Base-by-base conservation (phyloP, 176 grass and related monocot species). In the Areca catechu region DNA sequence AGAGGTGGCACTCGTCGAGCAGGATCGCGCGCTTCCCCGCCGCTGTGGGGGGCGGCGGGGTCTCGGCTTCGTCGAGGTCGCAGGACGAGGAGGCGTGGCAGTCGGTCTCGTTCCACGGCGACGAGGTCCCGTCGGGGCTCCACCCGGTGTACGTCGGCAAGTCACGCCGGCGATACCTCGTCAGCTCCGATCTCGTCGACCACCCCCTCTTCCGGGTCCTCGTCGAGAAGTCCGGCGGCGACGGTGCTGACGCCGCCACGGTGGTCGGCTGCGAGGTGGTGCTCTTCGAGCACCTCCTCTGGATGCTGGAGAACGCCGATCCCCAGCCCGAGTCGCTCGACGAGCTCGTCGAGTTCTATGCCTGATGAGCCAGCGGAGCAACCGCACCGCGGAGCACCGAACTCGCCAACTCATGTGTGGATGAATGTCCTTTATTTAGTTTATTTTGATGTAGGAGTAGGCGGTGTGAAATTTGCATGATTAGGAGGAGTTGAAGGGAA, bases 271-370 rank as follows among this genome's bases (percentile, higher is more conserved):
- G 90, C 74, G 90, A 95, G 85, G 85, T 95, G 62, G 90, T 95
- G 54, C 79, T 95, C 63, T 95, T 95, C 74, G 90, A 95, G 65
- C 90, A 95, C 85, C 85, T 95, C 53, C 78, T 89, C 52, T 95
- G 85, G 90, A 95, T 95, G 90, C 82, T 95, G 54, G 85, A 89
- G 76, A 95, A 89, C 77, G 90, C 82, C 51, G 90, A 89, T 61
- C 85, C 82, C 22, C 79, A 80, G 68, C 90, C 90, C 29, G 90
- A 95, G 75, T 95, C 85, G 4, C 69, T 84, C 22, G 90, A 86
- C 54, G 90, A 95, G 82, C 77, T 95, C 78, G 82, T 89, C 69
- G 90, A 95, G 66, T 95, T 89, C 71, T 95, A 95, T 58, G 83
- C 88, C 15, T 91, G 83, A 69, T 83, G 77, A 86, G 34, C 10